Conservation (phyloP, 2,329 filamentous ascomycete genomes). For the Leptographium procerum region DNA sequence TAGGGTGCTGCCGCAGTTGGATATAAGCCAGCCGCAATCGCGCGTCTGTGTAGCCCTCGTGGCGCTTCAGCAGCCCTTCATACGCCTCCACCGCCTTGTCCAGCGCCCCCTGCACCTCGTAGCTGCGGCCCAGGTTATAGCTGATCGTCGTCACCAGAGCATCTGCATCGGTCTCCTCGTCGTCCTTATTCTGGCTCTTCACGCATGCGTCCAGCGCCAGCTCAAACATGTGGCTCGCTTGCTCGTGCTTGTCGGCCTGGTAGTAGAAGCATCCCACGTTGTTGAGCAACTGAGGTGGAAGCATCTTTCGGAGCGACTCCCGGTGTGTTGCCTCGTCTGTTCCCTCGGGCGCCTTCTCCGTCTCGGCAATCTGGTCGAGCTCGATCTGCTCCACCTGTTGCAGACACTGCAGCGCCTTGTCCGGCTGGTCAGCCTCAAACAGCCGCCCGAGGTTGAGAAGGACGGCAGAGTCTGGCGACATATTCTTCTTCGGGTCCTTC, state of each 20-base stretch:
- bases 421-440: constrained; percentile 75
- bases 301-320: constrained; percentile 56
- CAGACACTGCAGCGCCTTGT: constrained; percentile 85
- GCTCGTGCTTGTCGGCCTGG: constrained; percentile 68
- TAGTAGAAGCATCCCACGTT: constrained; percentile 97
- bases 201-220: constrained; percentile 82
- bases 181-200: constrained; percentile 63
- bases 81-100: constrained; percentile 85
- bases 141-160: constrained; percentile 91
- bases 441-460: constrained; percentile 83
- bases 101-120: constrained; percentile 70
- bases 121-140: constrained; percentile 89
- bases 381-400: constrained; percentile 88
- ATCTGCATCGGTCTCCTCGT: constrained; percentile 63
- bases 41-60: constrained; percentile 87
- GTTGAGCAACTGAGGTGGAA: constrained; percentile 87
- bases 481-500: constrained; percentile 84
- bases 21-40: constrained; percentile 84
- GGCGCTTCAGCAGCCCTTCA: constrained; percentile 70
- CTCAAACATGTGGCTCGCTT: constrained; percentile 81
- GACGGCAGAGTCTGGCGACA: constrained; percentile 72
- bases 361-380: constrained; percentile 61
- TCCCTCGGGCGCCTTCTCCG: constrained; percentile 49
- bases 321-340: constrained; percentile 51
- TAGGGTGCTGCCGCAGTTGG: constrained; percentile 66